Conservation (phyloP, 2,329 filamentous ascomycete species). For the Pseudogymnoascus sp. region DNA sequence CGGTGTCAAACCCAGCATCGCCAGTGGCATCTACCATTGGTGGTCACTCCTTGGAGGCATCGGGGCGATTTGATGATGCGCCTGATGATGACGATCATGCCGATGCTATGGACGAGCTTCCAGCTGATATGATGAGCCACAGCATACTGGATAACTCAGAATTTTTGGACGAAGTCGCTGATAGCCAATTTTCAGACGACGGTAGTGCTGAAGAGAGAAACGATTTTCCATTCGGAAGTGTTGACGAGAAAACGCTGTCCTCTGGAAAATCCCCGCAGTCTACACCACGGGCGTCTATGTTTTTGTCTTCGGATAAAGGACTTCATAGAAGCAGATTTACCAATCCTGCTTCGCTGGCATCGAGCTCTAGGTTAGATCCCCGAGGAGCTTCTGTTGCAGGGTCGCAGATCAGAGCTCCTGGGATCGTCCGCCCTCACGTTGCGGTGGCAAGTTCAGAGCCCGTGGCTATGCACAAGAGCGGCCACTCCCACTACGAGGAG, state of each 20-base stretch:
- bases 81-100: conserved; percentile 24
- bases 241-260: conserved; percentile 25
- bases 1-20: not conserved
- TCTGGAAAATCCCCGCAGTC: conserved; percentile 30
- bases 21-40: not conserved
- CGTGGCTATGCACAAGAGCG: not conserved
- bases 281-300: conserved; percentile 46
- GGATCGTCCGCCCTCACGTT: not conserved
- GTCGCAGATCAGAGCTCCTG: not conserved
- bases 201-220: conserved; percentile 25
- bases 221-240: conserved; percentile 4
- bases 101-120: conserved; percentile 18
- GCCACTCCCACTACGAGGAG: not conserved
- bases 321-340: conserved; percentile 4
- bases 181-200: conserved; percentile 24
- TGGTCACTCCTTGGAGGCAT: not conserved
- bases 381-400: not conserved
- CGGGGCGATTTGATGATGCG: conserved; percentile 27
- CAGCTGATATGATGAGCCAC: conserved; percentile 17
- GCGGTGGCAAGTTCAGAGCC: not conserved
- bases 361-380: not conserved
- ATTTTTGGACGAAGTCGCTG: conserved; percentile 25
- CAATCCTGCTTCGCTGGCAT: not conserved
- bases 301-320: conserved; percentile 11
- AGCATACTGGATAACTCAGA: conserved; percentile 25